Conservation (phyloP, 1,284 basidiomycete species). For the Singerocomus inundabilis region DNA sequence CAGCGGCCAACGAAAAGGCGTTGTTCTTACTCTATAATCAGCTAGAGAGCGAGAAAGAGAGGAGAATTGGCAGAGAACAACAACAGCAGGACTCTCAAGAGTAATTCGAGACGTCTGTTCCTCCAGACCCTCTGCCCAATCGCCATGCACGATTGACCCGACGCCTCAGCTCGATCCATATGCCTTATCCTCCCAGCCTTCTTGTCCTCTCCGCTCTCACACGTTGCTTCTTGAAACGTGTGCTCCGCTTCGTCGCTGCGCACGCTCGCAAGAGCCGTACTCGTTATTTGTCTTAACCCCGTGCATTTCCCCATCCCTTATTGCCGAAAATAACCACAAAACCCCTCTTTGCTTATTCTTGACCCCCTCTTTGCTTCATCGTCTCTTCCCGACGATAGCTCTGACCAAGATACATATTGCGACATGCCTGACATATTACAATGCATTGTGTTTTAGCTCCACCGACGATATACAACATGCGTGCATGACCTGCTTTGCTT, state of each 20-base stretch:
- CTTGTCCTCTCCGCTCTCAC: constrained; percentile 28
- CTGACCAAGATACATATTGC: constrained; percentile 28
- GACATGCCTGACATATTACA: constrained; percentile 36
- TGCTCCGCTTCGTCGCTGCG: constrained; percentile 12
- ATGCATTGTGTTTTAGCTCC: constrained; percentile 35
- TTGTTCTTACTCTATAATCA: constrained; percentile 97
- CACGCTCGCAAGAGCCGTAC: constrained; percentile 19
- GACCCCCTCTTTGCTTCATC: constrained; percentile 25
- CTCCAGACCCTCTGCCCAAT: constrained; percentile 1
- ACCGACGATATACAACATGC: constrained; percentile 33
- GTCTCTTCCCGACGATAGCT: constrained; percentile 23
- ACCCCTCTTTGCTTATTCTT: constrained; percentile 31
- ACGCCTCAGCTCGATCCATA: constrained; percentile 19
- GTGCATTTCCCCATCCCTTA: constrained; percentile 24
- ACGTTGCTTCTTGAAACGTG: constrained; percentile 12
- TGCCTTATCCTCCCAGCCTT: constrained; percentile 28
- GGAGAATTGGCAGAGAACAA: constrained; percentile 80
- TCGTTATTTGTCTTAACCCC: constrained; percentile 26
- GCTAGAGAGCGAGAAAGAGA: constrained; percentile 93
- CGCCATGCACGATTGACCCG: constrained; percentile 17
- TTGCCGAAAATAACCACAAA: constrained; percentile 28
- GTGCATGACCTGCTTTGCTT: constrained; percentile 20
- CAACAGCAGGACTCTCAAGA: constrained; percentile 61
- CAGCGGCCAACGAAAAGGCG: constrained; percentile 95
- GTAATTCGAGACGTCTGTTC: constrained; percentile 24